Conservation (phyloP, 805 yeast species). For the Pichia deserticola region DNA sequence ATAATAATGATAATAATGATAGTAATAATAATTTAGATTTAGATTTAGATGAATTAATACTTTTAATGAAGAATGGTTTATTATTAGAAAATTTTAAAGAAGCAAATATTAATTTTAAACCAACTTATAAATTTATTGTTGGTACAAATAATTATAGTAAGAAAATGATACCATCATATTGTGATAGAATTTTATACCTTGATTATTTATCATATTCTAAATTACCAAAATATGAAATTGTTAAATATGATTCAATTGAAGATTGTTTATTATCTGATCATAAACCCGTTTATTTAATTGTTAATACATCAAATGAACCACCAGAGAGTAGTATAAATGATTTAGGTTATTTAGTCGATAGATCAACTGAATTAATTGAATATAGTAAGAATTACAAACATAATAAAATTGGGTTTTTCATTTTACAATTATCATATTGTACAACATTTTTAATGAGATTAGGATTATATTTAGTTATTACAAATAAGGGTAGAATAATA, state of each 20-base stretch:
- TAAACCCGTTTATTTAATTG: constrained; percentile 58
- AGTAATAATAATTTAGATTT: constrained; percentile 1
- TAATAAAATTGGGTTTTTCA: constrained; percentile 9
- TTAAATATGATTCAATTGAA: constrained; percentile 42
- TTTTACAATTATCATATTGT: constrained; percentile 6
- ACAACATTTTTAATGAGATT: constrained; percentile 13
- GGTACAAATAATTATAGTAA: constrained; percentile 40
- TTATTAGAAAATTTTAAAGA: constrained; percentile 62
- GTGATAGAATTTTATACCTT: constrained; percentile 71
- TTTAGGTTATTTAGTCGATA: neutral
- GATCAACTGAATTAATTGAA: constrained; percentile 15
- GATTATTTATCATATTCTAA: constrained; percentile 27
- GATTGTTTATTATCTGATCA: constrained; percentile 63
- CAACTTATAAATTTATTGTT: constrained; percentile 65
- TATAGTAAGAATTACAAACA: constrained; percentile 18
- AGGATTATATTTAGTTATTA: constrained; percentile 13
- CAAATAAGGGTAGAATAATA: constrained; percentile 17
- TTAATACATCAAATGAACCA: constrained; percentile 31
- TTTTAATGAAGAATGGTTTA: constrained; percentile 33
- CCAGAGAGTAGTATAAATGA: neutral
- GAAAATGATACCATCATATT: constrained; percentile 79
- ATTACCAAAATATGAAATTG: constrained; percentile 16
- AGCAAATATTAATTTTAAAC: constrained; percentile 56
- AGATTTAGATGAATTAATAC: constrained; percentile 42
- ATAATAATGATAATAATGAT: neutral